Evolutionary conservation across 106 monocot genomes (phyloP).

Genomic region (Phalaenopsis equestris): DNA sequence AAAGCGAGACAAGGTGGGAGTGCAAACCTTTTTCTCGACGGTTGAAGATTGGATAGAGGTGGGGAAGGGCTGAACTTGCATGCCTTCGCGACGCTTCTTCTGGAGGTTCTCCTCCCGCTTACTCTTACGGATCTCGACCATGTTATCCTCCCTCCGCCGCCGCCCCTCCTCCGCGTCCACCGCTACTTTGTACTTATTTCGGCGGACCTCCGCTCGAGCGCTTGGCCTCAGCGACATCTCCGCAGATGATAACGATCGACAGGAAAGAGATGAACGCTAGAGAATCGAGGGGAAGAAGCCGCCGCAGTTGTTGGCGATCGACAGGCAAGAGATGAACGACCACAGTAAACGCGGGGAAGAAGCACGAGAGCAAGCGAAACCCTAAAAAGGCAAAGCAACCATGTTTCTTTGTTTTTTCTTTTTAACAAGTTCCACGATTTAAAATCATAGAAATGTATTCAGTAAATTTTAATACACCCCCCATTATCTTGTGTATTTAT

Average conservation of each 20-base stretch:
- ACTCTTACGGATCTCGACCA: constrained; percentile 67
- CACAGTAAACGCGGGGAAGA: not conserved
- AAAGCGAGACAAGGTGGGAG: not conserved
- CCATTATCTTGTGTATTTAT: too few relatives aligned
- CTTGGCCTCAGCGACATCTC: constrained; percentile 64
- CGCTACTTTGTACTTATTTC: constrained; percentile 58
- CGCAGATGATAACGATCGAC: not conserved
- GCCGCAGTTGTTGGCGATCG: too few relatives aligned
- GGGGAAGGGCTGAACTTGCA: constrained; percentile 35
- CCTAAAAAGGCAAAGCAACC: not conserved
- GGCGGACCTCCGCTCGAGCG: constrained; percentile 56
- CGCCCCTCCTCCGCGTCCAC: constrained; percentile 65
- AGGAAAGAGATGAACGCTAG: not conserved
- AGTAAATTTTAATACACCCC: too few relatives aligned
- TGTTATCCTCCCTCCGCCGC: constrained; percentile 55
- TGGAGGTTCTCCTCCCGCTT: constrained; percentile 50
- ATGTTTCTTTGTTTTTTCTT: not conserved
- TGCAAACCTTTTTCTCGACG: constrained; percentile 45
- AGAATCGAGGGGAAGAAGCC: not conserved
- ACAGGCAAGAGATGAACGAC: not conserved
- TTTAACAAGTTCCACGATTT: not conserved
- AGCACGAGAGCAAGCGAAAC: not conserved
- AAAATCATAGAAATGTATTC: too few relatives aligned
- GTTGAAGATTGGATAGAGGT: constrained; percentile 11
- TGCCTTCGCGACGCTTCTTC: constrained; percentile 63